Percentiles rank a stretch among this genome's conserved stretches.
These are phyloP conservation scores for Starmerella vitae DNA, from an alignment of 805 yeast species.

Conservation along the genomic window DNA sequence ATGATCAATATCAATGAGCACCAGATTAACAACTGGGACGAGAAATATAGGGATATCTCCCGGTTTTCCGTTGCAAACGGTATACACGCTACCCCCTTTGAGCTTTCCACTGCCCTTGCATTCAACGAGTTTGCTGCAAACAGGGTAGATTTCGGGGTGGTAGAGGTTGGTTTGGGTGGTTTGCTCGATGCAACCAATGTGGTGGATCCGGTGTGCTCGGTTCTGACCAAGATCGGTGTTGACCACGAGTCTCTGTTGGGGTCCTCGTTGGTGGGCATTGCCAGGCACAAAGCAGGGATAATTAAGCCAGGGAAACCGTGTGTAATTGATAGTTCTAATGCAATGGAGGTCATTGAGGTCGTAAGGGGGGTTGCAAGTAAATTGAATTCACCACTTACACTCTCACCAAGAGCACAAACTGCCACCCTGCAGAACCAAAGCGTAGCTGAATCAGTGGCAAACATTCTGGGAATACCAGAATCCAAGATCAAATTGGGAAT, in stretches of 20 bases:
- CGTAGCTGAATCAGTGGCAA: constrained; percentile 5
- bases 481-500: constrained; percentile 40
- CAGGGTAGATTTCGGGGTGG: constrained; percentile 56
- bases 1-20: constrained; percentile 53
- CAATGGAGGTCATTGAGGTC: constrained; percentile 32
- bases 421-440: constrained; percentile 4
- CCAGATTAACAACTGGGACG: constrained; percentile 42
- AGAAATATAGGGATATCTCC: constrained; percentile 34
- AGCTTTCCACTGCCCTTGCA: constrained; percentile 72
- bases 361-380: constrained; percentile 6
- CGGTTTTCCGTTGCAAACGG: constrained; percentile 29
- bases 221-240: constrained; percentile 69
- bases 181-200: constrained; percentile 80
- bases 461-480: background rate
- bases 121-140: constrained; percentile 52
- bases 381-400: constrained; percentile 2
- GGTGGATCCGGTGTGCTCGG: constrained; percentile 37
- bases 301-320: constrained; percentile 48
- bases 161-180: constrained; percentile 96
- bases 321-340: constrained; percentile 62
- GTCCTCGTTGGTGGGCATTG: constrained; percentile 46
- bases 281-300: constrained; percentile 76
- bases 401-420: constrained; percentile 25
- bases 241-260: constrained; percentile 81
- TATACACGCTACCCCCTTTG: constrained; percentile 77